Evolutionary conservation across 192 early-diverging fungal genomes (phyloP), one percentile per base, ranked within the genome.

Genomic region (Spizellomyces sp.): DNA sequence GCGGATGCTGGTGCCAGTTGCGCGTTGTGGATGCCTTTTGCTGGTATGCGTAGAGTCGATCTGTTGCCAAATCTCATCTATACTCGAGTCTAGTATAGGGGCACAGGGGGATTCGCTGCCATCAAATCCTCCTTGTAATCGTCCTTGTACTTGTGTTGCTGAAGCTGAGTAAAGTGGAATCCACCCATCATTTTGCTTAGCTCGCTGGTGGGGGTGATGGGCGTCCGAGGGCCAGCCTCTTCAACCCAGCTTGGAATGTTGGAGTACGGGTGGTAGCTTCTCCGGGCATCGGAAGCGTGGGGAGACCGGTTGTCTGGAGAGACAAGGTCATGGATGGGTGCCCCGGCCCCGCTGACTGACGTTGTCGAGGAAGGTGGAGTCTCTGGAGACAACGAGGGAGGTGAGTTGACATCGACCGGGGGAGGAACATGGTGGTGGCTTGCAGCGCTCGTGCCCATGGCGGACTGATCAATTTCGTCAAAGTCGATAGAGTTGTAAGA

Each of bases 401-500:
- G 59, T 27, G 19, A 21, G 0, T 68, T 5, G 36, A 14, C 21
- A 6, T 14, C 12, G 50, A 19, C 14, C 17, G 50, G 50, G 50
- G 50, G 50, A n/a, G 50, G 50, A 19, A 19, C 14, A 46, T 70
- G 69, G n/a, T 27, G 44, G 19, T 17, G 15, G n/a, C 17, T 45
- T 4, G 36, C 7, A 15, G 19, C 19, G 41, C 58, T n/a, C 12
- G 7, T 21, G 5, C 42, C 45, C 61, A 57, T 65, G 0, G 62
- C 50, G 17, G 19, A n/a, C 14, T 27, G 17, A 6, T 72, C 62
- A 10, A 61, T 61, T 19, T 69, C 57, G 19, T 61, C 58, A 57
- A 72, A 72, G 44, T 72, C 70, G 36, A 64, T 48, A 47, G 70
- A 72, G 55, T 72, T 64, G 48, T 72, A 72, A 10, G 70, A 72